Conservation (phyloP, 1,284 basidiomycete genomes). For the Pseudozyma sp. region DNA sequence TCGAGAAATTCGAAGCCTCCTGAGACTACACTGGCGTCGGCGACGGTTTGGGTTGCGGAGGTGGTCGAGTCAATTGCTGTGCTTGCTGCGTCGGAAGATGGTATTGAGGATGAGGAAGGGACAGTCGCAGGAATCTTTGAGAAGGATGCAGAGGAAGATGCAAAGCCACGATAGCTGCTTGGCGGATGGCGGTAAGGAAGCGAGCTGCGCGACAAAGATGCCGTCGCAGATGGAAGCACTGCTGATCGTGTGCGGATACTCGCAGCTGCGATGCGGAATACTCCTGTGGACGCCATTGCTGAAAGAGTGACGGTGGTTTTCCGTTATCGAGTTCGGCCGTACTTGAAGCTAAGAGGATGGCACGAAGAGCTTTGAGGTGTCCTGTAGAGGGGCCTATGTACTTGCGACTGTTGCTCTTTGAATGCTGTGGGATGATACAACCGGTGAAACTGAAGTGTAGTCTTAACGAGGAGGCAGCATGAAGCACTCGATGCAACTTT, state of each 20-base stretch:
- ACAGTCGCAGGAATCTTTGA: background rate
- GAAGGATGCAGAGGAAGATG: slow-evolving; percentile 11
- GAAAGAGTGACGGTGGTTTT: background rate
- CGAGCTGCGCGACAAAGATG: background rate
- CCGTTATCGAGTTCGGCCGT: too few relatives aligned
- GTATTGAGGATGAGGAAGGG: slow-evolving; percentile 6
- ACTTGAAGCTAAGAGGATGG: background rate
- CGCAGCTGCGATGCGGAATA: slow-evolving; percentile 18
- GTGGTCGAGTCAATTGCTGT: background rate
- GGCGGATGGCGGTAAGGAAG: background rate
- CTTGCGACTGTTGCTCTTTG: too few relatives aligned
- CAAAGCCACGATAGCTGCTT: slow-evolving; percentile 20
- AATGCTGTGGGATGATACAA: too few relatives aligned
- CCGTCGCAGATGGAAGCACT: slow-evolving; percentile 3
- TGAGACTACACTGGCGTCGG: slow-evolving; percentile 11
- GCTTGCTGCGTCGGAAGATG: background rate
- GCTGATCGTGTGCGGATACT: slow-evolving; percentile 22
- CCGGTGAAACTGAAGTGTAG: too few relatives aligned
- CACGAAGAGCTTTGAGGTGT: background rate
- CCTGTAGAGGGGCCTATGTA: too few relatives aligned
- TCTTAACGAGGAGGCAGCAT: too few relatives aligned
- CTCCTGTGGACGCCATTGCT: slow-evolving; percentile 20
- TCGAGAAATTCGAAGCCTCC: slow-evolving; percentile 49
- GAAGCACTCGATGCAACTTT: background rate
- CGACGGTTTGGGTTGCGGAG: slow-evolving; percentile 9